phyloP scores from a whole-genome alignment of 306 rosid genomes.

The Delonix regia region DNA sequence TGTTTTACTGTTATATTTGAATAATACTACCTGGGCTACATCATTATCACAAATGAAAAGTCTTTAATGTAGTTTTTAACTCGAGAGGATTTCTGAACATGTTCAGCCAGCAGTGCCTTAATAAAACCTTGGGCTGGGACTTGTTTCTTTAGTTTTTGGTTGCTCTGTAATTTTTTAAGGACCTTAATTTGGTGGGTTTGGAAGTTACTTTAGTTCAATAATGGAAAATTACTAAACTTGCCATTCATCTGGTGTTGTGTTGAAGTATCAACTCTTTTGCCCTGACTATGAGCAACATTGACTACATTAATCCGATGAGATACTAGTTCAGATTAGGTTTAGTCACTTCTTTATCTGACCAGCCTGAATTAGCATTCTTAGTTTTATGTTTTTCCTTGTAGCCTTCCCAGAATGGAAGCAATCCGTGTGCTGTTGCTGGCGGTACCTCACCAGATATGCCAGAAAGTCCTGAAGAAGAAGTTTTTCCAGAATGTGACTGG shows the following conservation, averaged over 20 bases:
- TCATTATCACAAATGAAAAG: no score
- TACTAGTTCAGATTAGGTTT: conserved; percentile 28
- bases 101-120: background rate
- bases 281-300: background rate
- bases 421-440: conserved; percentile 44
- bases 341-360: conserved; percentile 21
- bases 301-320: conserved; percentile 17
- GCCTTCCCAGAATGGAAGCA: conserved; percentile 51
- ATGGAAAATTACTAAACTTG: conserved; percentile 22
- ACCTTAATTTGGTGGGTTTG: conserved; percentile 19
- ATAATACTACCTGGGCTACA: no score
- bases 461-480: conserved; percentile 46
- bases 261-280: background rate
- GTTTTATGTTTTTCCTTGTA: conserved; percentile 36
- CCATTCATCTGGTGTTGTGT: conserved; percentile 27
- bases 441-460: conserved; percentile 45
- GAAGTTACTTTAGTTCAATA: background rate
- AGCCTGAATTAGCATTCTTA: conserved; percentile 27
- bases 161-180: conserved; percentile 22
- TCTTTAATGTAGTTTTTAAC: conserved; percentile 15
- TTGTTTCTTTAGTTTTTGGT: background rate
- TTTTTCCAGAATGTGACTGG: conserved; percentile 79
- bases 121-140: conserved; percentile 8
- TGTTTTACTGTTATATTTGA: no score
- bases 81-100: conserved; percentile 13